Conservation (phyloP, 306 rosid species). For the Delonix regia region DNA sequence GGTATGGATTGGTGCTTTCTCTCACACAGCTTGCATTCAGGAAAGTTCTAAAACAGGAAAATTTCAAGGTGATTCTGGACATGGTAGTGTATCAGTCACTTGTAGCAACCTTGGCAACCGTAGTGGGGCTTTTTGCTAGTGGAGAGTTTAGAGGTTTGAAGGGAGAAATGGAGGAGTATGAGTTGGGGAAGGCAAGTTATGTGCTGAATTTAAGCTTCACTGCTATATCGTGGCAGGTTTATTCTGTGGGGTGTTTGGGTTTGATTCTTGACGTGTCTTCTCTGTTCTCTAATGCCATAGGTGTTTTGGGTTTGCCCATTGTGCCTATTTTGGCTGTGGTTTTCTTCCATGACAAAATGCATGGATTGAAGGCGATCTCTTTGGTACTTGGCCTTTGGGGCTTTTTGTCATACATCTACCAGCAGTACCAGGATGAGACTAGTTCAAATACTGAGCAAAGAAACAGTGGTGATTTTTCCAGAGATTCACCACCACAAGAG, state of each 20-base stretch:
- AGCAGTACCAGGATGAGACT: slow-evolving; percentile 42
- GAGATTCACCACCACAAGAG: neutral
- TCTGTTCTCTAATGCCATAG: slow-evolving; percentile 50
- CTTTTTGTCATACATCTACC: slow-evolving; percentile 48
- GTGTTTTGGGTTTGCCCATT: slow-evolving; percentile 48
- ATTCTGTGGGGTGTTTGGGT: slow-evolving; percentile 42
- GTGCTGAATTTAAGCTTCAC: slow-evolving; percentile 42
- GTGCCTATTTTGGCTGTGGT: slow-evolving; percentile 51
- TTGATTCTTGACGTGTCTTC: slow-evolving; percentile 54
- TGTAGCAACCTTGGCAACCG: slow-evolving; percentile 34
- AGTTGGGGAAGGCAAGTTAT: slow-evolving; percentile 43
- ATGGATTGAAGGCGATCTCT: slow-evolving; percentile 49
- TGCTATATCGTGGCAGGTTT: slow-evolving; percentile 46
- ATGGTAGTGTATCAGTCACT: slow-evolving; percentile 43
- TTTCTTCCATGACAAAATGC: slow-evolving; percentile 47
- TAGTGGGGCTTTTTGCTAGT: slow-evolving; percentile 49
- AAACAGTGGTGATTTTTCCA: neutral
- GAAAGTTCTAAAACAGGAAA: slow-evolving; percentile 42
- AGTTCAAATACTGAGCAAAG: neutral
- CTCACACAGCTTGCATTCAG: slow-evolving; percentile 41
- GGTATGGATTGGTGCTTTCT: slow-evolving; percentile 46
- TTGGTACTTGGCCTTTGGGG: slow-evolving; percentile 57
- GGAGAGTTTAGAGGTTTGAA: slow-evolving; percentile 47
- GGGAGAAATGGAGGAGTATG: slow-evolving; percentile 44
- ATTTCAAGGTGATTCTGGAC: slow-evolving; percentile 43